A percentile compares a stretch with the other conserved stretches of the same genome.
phyloP scores from a whole-genome alignment of 768 basidiomycete species.

The Phallus indusiatus region DNA sequence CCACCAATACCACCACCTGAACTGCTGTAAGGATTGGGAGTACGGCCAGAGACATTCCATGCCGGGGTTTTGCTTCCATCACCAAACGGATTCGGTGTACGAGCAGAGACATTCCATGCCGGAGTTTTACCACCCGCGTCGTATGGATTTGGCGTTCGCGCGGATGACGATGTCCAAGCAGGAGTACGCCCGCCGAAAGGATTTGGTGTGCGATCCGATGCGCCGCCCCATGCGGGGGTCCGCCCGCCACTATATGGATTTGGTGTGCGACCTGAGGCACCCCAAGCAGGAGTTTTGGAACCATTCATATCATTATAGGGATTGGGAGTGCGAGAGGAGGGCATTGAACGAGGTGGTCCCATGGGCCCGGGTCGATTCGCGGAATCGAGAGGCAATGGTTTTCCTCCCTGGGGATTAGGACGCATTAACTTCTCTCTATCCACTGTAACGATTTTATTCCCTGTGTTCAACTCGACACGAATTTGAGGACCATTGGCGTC shows the following conservation, averaged over 20 bases:
- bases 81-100: conserved; percentile 49
- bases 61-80: conserved; percentile 22
- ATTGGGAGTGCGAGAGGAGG: conserved; percentile 32
- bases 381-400: conserved; percentile 31
- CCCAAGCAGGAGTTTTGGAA: conserved; percentile 28
- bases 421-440: conserved; percentile 71
- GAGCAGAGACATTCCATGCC: conserved; percentile 38
- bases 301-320: conserved; percentile 24
- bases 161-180: conserved; percentile 49
- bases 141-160: conserved; percentile 68
- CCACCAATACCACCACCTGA: conserved; percentile 15
- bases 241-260: conserved; percentile 57
- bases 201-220: conserved; percentile 25
- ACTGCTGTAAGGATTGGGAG: conserved; percentile 55
- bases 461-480: conserved; percentile 83
- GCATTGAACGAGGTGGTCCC: conserved; percentile 1
- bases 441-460: conserved; percentile 82
- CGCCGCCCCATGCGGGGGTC: conserved; percentile 45
- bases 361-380: conserved; percentile 10
- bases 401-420: conserved; percentile 43
- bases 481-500: conserved; percentile 84
- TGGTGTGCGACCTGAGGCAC: conserved; percentile 45
- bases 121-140: conserved; percentile 37
- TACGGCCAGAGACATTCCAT: conserved; percentile 36
- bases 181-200: conserved; percentile 63